A percentile compares a stretch with the other conserved stretches of the same genome.
These are phyloP conservation scores for Pseudocercospora pini-densiflorae DNA, from an alignment of 2,329 filamentous ascomycete genomes.

Conservation along the genomic window DNA sequence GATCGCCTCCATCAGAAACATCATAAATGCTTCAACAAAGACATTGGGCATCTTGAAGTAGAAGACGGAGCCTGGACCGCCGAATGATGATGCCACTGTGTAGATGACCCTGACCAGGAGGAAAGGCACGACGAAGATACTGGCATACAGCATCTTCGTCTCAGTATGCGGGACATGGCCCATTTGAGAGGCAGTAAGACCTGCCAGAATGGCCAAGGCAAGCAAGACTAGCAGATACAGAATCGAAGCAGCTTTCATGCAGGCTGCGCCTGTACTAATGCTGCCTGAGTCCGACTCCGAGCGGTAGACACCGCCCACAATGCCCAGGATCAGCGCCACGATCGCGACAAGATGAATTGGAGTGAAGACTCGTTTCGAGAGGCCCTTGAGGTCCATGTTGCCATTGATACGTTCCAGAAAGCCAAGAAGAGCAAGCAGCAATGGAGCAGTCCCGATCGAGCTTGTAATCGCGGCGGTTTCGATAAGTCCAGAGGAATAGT, in stretches of 20 bases:
- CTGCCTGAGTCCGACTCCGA: slow-evolving; percentile 3
- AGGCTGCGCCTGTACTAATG: slow-evolving; percentile 23
- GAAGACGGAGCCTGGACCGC: slow-evolving; percentile 27
- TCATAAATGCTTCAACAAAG: slow-evolving; percentile 33
- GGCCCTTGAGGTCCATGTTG: slow-evolving; percentile 23
- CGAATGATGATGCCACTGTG: slow-evolving; percentile 31
- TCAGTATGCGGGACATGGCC: slow-evolving; percentile 21
- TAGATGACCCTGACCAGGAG: slow-evolving; percentile 44
- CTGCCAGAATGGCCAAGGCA: slow-evolving; percentile 19
- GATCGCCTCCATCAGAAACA: slow-evolving; percentile 36
- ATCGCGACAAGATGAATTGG: slow-evolving; percentile 30
- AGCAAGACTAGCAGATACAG: slow-evolving; percentile 32
- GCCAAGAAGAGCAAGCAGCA: slow-evolving; percentile 33
- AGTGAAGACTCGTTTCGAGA: slow-evolving; percentile 25
- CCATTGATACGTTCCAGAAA: slow-evolving; percentile 32
- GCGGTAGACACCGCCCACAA: slow-evolving; percentile 31
- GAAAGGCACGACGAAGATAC: slow-evolving; percentile 34
- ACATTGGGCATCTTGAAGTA: slow-evolving; percentile 27
- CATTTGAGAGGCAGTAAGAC: slow-evolving; percentile 17
- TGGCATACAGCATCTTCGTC: slow-evolving; percentile 30
- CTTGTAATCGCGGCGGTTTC: slow-evolving; percentile 34
- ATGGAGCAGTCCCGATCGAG: slow-evolving; percentile 35
- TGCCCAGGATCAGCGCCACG: slow-evolving; percentile 33
- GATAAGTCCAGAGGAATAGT: slow-evolving; percentile 25
- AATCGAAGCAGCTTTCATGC: slow-evolving; percentile 27